Conservation (phyloP, 1,284 basidiomycete species). For the Pterulicium gracile region DNA sequence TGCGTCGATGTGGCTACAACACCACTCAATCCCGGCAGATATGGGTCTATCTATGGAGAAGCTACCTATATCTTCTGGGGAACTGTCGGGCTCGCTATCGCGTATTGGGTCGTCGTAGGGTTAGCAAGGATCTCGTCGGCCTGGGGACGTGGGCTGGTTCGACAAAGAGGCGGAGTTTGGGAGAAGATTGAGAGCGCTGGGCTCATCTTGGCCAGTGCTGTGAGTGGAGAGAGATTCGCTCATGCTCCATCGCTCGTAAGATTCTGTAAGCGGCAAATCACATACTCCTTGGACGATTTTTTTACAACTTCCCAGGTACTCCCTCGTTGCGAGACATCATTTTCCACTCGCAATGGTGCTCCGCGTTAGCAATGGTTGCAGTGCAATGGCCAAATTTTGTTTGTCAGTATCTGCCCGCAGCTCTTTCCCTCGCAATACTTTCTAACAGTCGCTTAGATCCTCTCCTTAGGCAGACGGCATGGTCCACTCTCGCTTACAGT, state of each 20-base stretch:
- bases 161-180: constrained; percentile 51
- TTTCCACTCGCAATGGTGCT: constrained; percentile 87
- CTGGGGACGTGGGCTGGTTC: constrained; percentile 59
- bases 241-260: constrained; percentile 79
- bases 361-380: constrained; percentile 81
- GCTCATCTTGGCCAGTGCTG: constrained; percentile 83
- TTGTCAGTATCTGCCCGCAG: constrained; percentile 51
- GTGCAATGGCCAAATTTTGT: constrained; percentile 91
- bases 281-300: constrained; percentile 8
- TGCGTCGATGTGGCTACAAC: constrained; percentile 78
- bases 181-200: constrained; percentile 67
- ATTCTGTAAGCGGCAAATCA: constrained; percentile 54
- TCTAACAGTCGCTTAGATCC: constrained; percentile 48
- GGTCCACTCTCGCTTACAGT: constrained; percentile 85
- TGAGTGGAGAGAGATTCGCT: constrained; percentile 84
- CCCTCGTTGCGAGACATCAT: constrained; percentile 90
- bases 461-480: constrained; percentile 74
- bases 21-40: constrained; percentile 49
- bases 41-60: constrained; percentile 53
- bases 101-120: constrained; percentile 75
- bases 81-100: constrained; percentile 66
- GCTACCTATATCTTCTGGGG: constrained; percentile 77
- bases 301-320: constrained; percentile 48
- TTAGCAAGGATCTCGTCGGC: constrained; percentile 76
- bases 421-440: no score